phyloP scores from a whole-genome alignment of 1,139 yeast species.

The Protomyces macrosporus region DNA sequence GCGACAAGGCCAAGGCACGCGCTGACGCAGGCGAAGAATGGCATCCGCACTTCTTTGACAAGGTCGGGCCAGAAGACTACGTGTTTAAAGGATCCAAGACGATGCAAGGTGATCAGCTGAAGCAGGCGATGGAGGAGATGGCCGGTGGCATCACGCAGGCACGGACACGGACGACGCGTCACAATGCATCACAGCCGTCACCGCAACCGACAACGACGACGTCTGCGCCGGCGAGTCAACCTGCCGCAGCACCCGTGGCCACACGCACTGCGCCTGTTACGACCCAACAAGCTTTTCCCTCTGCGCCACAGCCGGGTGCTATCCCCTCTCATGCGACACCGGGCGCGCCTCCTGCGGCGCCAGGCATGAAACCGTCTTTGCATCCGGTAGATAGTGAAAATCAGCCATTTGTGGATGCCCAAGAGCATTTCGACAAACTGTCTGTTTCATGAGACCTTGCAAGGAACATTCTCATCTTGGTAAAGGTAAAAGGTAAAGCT shows the following conservation, averaged over 20 bases:
- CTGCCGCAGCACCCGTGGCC: background rate
- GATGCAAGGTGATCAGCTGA: conserved; percentile 3
- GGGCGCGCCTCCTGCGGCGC: background rate
- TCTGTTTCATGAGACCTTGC: background rate
- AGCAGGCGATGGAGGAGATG: conserved; percentile 15
- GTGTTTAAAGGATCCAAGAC: conserved; percentile 3
- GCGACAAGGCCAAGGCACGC: conserved; percentile 66
- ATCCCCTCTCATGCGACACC: background rate
- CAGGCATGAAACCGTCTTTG: conserved; percentile 3
- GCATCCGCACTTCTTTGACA: conserved; percentile 63
- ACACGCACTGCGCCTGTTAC: background rate
- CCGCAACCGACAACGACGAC: conserved; percentile 4
- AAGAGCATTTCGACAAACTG: conserved; percentile 17
- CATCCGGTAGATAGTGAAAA: conserved; percentile 21
- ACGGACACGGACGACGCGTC: background rate
- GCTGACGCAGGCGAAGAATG: conserved; percentile 72
- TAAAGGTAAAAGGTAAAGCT: no score
- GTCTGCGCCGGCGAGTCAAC: background rate
- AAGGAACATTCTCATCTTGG: no score
- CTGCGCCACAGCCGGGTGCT: conserved; percentile 12
- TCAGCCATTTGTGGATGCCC: conserved; percentile 20
- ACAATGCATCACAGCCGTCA: conserved; percentile 5
- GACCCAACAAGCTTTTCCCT: conserved; percentile 4
- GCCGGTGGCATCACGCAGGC: conserved; percentile 14
- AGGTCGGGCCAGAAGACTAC: conserved; percentile 19